These are phyloP conservation scores for Venturia asperata DNA, from an alignment of 2,329 filamentous ascomycete genomes.

Conservation along the genomic window DNA sequence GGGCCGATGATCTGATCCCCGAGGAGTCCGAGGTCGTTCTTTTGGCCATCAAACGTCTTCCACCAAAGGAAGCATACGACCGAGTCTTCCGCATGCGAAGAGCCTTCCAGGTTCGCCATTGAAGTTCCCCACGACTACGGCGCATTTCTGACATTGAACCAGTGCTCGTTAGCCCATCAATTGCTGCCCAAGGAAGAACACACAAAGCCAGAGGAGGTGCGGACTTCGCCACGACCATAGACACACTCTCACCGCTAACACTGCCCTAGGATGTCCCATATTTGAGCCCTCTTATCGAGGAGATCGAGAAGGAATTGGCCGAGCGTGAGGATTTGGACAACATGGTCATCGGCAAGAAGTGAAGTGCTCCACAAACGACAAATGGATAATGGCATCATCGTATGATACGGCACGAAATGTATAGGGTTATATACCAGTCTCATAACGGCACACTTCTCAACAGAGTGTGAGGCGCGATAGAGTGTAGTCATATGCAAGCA, in stretches of 20 bases:
- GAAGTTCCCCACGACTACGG: not conserved
- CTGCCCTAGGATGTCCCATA: slow-evolving; percentile 55
- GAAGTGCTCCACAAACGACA: not conserved
- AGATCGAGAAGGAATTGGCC: slow-evolving; percentile 59
- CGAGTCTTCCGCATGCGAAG: slow-evolving; percentile 95
- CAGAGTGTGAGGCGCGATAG: slow-evolving; percentile 6
- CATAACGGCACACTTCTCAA: not conserved
- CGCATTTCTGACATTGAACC: slow-evolving; percentile 23
- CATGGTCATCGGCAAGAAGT: slow-evolving; percentile 46
- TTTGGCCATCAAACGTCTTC: slow-evolving; percentile 81
- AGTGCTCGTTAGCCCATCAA: slow-evolving; percentile 61
- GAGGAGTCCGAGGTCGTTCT: slow-evolving; percentile 87
- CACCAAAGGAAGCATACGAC: slow-evolving; percentile 87
- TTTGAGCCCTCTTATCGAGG: slow-evolving; percentile 58
- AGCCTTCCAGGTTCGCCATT: slow-evolving; percentile 67
- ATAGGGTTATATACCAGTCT: slow-evolving; percentile 16
- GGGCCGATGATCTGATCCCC: slow-evolving; percentile 88
- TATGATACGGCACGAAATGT: slow-evolving; percentile 5
- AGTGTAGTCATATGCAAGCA: slow-evolving; percentile 16
- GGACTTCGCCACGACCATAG: slow-evolving; percentile 19
- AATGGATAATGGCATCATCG: slow-evolving; percentile 11
- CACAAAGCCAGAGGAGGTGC: slow-evolving; percentile 61
- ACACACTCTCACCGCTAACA: slow-evolving; percentile 23
- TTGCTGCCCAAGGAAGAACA: slow-evolving; percentile 58
- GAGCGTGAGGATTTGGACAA: slow-evolving; percentile 64